phyloP scores from a whole-genome alignment of 345 rosid species.

The Raphanus sativus region DNA sequence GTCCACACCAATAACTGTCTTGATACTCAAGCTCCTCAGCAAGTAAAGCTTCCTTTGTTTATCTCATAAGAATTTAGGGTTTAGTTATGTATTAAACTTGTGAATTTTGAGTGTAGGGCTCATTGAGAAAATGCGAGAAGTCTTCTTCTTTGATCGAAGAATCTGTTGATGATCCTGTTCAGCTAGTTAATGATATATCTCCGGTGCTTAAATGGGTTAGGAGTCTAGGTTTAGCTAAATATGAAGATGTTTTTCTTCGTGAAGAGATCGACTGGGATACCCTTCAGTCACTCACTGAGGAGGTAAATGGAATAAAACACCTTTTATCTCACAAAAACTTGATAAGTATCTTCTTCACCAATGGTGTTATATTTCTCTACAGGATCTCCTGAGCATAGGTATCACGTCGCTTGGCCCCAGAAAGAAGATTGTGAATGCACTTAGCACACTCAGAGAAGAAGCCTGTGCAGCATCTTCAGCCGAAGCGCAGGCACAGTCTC shows the following conservation, averaged over 20 bases:
- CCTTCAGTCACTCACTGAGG: conserved; percentile 75
- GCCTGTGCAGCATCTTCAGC: conserved; percentile 23
- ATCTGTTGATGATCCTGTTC: conserved; percentile 41
- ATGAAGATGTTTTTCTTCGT: conserved; percentile 60
- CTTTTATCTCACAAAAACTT: background rate
- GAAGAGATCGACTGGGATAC: conserved; percentile 96
- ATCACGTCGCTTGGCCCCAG: conserved; percentile 88
- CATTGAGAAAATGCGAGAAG: conserved; percentile 23
- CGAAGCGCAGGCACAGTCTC: conserved; percentile 33
- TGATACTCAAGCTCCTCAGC: conserved; percentile 42
- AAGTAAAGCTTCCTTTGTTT: conserved; percentile 44
- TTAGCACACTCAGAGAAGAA: conserved; percentile 54
- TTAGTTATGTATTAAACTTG: background rate
- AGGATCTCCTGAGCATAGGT: conserved; percentile 82
- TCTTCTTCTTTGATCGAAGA: conserved; percentile 28
- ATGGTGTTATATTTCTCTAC: background rate
- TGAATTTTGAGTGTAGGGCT: conserved; percentile 39
- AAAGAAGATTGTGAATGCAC: conserved; percentile 84
- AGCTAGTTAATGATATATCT: conserved; percentile 49
- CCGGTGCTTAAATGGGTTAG: conserved; percentile 69
- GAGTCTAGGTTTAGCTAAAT: conserved; percentile 62
- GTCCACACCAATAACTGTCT: conserved; percentile 81
- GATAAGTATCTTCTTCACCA: background rate
- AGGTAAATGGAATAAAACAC: conserved; percentile 45
- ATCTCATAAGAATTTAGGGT: background rate